Conservation (phyloP, 2,329 filamentous ascomycete genomes). For the Aspergillus brasiliensis region DNA sequence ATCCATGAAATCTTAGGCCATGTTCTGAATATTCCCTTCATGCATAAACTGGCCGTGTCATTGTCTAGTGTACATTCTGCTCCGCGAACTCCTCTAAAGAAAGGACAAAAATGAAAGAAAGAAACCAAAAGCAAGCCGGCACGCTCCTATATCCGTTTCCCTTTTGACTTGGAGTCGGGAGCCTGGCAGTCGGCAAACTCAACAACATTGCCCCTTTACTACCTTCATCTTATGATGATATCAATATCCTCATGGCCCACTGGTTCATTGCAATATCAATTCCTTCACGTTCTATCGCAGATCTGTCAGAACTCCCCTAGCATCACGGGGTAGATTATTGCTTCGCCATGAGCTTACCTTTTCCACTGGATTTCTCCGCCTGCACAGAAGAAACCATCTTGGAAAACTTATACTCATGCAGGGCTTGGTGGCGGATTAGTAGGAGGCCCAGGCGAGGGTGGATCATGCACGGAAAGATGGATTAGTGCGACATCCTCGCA, state of each 20-base stretch:
- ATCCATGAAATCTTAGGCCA: not conserved
- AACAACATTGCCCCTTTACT: too few relatives aligned
- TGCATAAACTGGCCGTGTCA: not conserved
- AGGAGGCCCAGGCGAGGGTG: slow-evolving; percentile 38
- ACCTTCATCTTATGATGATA: not conserved
- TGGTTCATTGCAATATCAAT: not conserved
- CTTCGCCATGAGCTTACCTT: not conserved
- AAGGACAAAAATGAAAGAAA: too few relatives aligned
- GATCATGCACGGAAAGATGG: slow-evolving; percentile 23
- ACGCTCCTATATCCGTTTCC: not conserved
- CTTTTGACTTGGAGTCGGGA: not conserved
- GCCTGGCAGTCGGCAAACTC: too few relatives aligned
- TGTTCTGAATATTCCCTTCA: not conserved
- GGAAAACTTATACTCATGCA: slow-evolving; percentile 22
- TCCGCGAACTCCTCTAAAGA: not conserved
- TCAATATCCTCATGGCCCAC: not conserved
- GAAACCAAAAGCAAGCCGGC: not conserved
- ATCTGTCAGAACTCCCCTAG: not conserved
- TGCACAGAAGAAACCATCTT: not conserved
- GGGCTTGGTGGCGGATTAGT: slow-evolving; percentile 46
- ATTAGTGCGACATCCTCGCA: slow-evolving; percentile 1
- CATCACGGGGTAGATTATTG: not conserved
- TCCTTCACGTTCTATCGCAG: not conserved
- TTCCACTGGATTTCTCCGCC: not conserved
- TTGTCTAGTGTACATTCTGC: slow-evolving; percentile 1